Conservation (phyloP, 2,329 filamentous ascomycete species). For the Ustilaginoidea virens region DNA sequence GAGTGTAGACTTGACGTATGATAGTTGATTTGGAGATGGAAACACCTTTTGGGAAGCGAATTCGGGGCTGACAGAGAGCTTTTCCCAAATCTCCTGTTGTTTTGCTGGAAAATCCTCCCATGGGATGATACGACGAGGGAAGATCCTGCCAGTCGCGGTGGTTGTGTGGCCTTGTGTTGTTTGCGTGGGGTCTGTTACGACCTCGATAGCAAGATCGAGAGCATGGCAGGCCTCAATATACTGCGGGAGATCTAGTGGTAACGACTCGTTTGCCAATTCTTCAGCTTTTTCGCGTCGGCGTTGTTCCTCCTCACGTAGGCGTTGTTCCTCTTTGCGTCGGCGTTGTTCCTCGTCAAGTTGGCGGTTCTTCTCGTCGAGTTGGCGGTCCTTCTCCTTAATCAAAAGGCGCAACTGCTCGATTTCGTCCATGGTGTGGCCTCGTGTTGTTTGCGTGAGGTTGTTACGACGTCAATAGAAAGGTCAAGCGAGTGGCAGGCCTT, state of each 20-base stretch:
- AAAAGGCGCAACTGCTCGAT: no score
- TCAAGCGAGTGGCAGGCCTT: no score
- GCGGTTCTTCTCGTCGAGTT: conserved; percentile 3
- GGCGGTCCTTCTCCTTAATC: no score
- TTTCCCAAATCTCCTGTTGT: conserved; percentile 17
- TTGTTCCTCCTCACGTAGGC: conserved; percentile 7
- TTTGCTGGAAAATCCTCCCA: conserved; percentile 17
- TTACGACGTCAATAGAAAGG: no score
- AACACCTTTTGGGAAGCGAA: conserved; percentile 16
- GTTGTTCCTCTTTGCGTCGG: conserved; percentile 4
- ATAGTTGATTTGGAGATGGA: conserved; percentile 16
- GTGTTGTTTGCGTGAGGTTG: no score
- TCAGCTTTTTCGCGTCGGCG: conserved; percentile 9
- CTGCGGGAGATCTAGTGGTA: conserved; percentile 9
- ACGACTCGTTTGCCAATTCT: conserved; percentile 8
- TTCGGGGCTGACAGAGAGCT: conserved; percentile 9
- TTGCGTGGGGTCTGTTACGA: conserved; percentile 15
- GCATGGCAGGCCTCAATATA: conserved; percentile 20
- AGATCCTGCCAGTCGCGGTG: conserved; percentile 17
- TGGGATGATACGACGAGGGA: conserved; percentile 19
- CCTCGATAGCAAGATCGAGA: conserved; percentile 14
- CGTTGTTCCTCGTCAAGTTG: conserved; percentile 7
- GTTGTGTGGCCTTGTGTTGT: conserved; percentile 19
- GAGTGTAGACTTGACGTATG: conserved; percentile 16
- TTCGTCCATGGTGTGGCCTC: no score